phyloP scores from a whole-genome alignment of 306 rosid genomes.

The Hippophae rhamnoides region DNA sequence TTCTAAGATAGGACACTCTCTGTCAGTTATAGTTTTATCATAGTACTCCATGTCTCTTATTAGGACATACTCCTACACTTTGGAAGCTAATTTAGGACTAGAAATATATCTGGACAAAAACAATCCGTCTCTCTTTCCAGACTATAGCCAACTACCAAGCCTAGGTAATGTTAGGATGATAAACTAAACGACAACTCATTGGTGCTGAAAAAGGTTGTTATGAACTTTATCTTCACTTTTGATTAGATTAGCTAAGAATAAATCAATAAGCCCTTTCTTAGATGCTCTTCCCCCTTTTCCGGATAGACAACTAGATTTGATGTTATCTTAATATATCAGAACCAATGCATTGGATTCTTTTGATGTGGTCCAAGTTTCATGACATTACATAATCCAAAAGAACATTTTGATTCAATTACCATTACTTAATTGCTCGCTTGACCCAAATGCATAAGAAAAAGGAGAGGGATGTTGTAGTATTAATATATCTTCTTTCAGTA shows the following conservation, averaged over 20 bases:
- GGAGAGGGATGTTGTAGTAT: no score
- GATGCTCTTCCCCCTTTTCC: neutral
- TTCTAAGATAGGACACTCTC: constrained; percentile 8
- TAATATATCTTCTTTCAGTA: no score
- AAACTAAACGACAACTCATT: constrained; percentile 41
- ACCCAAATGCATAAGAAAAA: no score
- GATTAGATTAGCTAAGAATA: constrained; percentile 10
- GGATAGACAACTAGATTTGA: constrained; percentile 19
- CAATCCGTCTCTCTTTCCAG: constrained; percentile 15
- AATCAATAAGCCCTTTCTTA: constrained; percentile 4
- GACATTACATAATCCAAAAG: neutral
- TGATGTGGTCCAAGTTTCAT: constrained; percentile 29
- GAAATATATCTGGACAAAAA: constrained; percentile 22
- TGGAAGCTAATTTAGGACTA: constrained; percentile 10
- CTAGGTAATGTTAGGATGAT: constrained; percentile 26
- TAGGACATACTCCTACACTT: constrained; percentile 11
- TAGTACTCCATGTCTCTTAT: constrained; percentile 18
- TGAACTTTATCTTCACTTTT: constrained; percentile 12
- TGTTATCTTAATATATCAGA: constrained; percentile 10
- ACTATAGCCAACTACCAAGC: constrained; percentile 10
- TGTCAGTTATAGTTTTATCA: constrained; percentile 16
- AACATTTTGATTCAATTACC: neutral
- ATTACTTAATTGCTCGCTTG: no score
- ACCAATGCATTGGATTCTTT: constrained; percentile 10
- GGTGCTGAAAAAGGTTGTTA: constrained; percentile 16